phyloP scores from a whole-genome alignment of 106 monocot species.

The Dioscorea dumetorum region DNA sequence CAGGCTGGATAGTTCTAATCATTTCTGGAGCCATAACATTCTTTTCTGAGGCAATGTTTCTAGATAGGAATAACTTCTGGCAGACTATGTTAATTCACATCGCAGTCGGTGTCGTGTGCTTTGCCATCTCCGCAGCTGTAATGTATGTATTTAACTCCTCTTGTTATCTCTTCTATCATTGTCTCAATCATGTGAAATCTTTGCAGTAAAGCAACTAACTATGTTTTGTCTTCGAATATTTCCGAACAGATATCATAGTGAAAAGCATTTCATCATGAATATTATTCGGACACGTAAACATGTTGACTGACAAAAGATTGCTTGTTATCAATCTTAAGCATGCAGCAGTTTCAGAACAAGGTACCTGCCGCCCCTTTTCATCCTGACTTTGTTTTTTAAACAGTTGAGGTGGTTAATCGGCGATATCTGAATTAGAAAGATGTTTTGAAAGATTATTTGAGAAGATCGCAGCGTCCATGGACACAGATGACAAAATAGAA shows the following conservation, averaged over 20 bases:
- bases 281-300: constrained; percentile 34
- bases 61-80: constrained; percentile 72
- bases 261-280: constrained; percentile 63
- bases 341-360: too few species aligned
- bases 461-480: too few species aligned
- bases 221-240: neutral
- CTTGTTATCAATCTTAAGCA: neutral
- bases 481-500: too few species aligned
- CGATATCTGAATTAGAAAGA: too few species aligned
- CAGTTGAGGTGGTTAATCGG: too few species aligned
- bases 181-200: neutral
- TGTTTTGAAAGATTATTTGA: too few species aligned
- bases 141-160: constrained; percentile 49
- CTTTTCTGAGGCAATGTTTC: constrained; percentile 62
- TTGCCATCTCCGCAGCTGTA: constrained; percentile 42
- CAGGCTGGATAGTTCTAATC: constrained; percentile 67
- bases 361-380: too few species aligned
- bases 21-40: constrained; percentile 43
- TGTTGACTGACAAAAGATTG: constrained; percentile 34
- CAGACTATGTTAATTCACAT: constrained; percentile 63
- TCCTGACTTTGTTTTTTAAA: too few species aligned
- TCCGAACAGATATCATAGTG: constrained; percentile 54
- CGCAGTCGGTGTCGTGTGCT: constrained; percentile 48
- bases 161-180: neutral
- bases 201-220: too few species aligned